Base-by-base conservation (phyloP, 1,284 basidiomycete genomes). In the Spongispora temasekensis region DNA sequence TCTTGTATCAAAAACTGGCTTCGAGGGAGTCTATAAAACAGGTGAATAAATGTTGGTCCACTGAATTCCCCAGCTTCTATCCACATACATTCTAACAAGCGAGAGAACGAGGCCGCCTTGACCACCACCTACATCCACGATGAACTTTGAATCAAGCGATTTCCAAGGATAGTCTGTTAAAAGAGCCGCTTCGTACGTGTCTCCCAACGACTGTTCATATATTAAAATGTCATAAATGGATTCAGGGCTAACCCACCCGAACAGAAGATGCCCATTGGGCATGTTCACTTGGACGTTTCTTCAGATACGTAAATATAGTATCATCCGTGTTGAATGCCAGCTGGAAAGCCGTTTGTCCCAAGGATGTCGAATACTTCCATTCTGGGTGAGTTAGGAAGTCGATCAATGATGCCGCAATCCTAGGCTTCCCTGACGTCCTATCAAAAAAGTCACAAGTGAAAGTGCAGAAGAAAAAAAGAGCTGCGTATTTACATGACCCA, bases 281-380 rank as follows among this genome's bases (percentile, higher is more conserved):
- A 34, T 58, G 58, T 30, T 59, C 58, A 4, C 23, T 30, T 28
- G 56, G 58, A 1, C 48, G 55, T 37, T 51, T 28, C 35, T 42
- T 50, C 15, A 61, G 61, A 42, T 61, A 61, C 21, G 48, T 27
- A 56, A 71, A 71, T 52, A 71, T 53, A 10, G 60, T 59, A 9
- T 68, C 59, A 25, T 63, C 48, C 3, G 69, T 71, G 23, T 63
- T 42, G 58, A 68, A 60, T 8, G 65, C 61, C 9, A 71, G 34
- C 53, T 71, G 70, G 48, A 67, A 71, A 15, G 70, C 69, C 10
- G 70, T 67, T 50, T 68, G 61, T 25, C 59, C 58, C 4, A 65
- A 56, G 5, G 61, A 63, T 13, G 54, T 60, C 27, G 68, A 69
- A 54, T 69, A 65, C 30, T 62, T 66, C 70, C 70, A 71, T 37